Evolutionary conservation across 1,284 basidiomycete genomes (phyloP), one percentile per base, ranked within the genome.

Genomic region (Rhodotorula mucilaginosa): DNA sequence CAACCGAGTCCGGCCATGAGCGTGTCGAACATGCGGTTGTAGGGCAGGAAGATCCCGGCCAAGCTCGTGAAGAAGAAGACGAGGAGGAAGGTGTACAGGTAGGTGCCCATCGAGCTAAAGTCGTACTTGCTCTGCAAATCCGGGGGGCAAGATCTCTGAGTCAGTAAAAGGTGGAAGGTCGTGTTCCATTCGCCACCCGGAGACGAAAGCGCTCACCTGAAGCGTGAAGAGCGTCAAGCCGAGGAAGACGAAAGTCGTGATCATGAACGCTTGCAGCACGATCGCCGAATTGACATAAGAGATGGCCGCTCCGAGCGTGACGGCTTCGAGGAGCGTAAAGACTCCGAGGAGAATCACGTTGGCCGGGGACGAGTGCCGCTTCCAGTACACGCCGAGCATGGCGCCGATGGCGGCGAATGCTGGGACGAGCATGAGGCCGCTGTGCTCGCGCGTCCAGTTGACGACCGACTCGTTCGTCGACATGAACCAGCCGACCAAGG

Each of bases 231-330:
- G 81, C 0, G 91, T 92, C 71, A 95, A 54, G 5, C 92, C 93
- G 59, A 91, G 80, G 86, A 96, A 96, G 59, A 93, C 88, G 48
- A 92, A 92, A 21, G 90, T 83, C 0, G 93, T 95, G 78, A 95
- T 91, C 60, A 93, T 79, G 87, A 95, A 81, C 2, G 93, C 93
- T 79, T 94, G 90, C 39, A 95, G 82, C n/a, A 96, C 89, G 64
- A 93, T 84, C n/a, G 81, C 79, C 74, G 87, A 87, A 78, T 92
- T 87, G 79, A 87, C 89, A 82, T 89, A 92, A 1, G 91, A 89
- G 52, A 90, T 85, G 49, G 89, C 86, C 16, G 91, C 82, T 49
- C 92, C 92, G 65, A 96, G 83, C 2, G 89, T 88, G 79, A 90
- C 88, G 3, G 90, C 88, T 80, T 93, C 91, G 82, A 91, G 82